A percentile compares a stretch with the other conserved stretches of the same genome.
phyloP scores from a whole-genome alignment of 2,329 filamentous ascomycete genomes.

The Zymoseptoria pseudotritici region DNA sequence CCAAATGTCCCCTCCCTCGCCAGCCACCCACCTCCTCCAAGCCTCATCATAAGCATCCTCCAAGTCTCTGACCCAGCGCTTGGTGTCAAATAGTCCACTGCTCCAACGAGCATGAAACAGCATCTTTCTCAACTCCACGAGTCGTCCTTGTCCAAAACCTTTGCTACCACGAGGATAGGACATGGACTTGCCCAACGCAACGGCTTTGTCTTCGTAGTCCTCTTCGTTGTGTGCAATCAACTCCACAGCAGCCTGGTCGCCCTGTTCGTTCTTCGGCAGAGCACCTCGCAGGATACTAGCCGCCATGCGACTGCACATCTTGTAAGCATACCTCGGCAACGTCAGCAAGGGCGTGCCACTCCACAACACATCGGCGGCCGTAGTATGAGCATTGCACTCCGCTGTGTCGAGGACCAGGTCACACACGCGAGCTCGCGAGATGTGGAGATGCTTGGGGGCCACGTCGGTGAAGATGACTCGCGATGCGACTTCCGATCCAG shows the following conservation, averaged over 20 bases:
- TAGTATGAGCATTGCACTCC: conserved; percentile 97
- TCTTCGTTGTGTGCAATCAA: conserved; percentile 71
- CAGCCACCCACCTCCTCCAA: conserved; percentile 80
- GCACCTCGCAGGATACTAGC: conserved; percentile 89
- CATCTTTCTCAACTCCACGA: conserved; percentile 71
- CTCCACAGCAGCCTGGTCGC: conserved; percentile 60
- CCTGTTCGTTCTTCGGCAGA: conserved; percentile 63
- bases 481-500: conserved; percentile 72
- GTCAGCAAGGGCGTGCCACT: conserved; percentile 90
- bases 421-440: conserved; percentile 81
- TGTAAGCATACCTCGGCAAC: conserved; percentile 84
- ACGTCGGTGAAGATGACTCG: conserved; percentile 95
- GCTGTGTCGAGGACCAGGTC: conserved; percentile 95
- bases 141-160: conserved; percentile 47
- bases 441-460: conserved; percentile 89
- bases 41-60: conserved; percentile 83
- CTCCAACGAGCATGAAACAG: conserved; percentile 78
- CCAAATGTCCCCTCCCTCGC: conserved; percentile 89
- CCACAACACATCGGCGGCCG: conserved; percentile 93
- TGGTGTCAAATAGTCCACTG: conserved; percentile 85
- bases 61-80: conserved; percentile 81
- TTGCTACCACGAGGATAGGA: conserved; percentile 44
- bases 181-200: conserved; percentile 57
- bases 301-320: conserved; percentile 98
- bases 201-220: conserved; percentile 75